phyloP scores from a whole-genome alignment of 129 eudicot species.

The Flaveria ramosissima region DNA sequence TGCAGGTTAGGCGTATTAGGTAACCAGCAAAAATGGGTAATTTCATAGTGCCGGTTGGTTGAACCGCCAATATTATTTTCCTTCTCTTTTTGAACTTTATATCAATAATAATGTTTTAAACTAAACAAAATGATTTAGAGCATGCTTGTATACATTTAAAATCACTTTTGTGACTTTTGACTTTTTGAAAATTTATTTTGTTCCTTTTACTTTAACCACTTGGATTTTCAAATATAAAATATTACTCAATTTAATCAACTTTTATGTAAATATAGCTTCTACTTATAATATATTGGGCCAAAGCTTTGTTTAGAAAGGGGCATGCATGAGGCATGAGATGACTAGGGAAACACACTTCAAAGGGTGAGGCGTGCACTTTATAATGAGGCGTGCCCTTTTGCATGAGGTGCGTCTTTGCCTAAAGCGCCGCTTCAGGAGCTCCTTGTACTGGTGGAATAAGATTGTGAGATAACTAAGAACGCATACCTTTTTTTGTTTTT shows the following conservation, averaged over 20 bases:
- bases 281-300: neutral
- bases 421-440: neutral
- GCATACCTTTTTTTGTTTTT: neutral
- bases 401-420: neutral
- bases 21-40: neutral
- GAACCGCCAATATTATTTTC: neutral
- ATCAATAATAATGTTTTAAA: neutral
- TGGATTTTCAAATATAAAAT: neutral
- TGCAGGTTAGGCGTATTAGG: neutral
- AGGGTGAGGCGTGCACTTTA: too few relatives aligned
- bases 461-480: neutral
- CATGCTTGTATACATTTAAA: neutral
- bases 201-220: neutral
- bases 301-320: neutral
- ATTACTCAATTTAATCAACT: too few relatives aligned
- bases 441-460: neutral
- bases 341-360: too few relatives aligned
- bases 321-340: too few relatives aligned
- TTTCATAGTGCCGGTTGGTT: neutral
- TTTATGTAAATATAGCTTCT: neutral
- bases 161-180: neutral
- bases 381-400: neutral
- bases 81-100: neutral
- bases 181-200: neutral
- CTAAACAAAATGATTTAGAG: neutral